These are phyloP conservation scores for Aspergillus conjunctus DNA, from an alignment of 495 filamentous ascomycete species.

Conservation along the genomic window DNA sequence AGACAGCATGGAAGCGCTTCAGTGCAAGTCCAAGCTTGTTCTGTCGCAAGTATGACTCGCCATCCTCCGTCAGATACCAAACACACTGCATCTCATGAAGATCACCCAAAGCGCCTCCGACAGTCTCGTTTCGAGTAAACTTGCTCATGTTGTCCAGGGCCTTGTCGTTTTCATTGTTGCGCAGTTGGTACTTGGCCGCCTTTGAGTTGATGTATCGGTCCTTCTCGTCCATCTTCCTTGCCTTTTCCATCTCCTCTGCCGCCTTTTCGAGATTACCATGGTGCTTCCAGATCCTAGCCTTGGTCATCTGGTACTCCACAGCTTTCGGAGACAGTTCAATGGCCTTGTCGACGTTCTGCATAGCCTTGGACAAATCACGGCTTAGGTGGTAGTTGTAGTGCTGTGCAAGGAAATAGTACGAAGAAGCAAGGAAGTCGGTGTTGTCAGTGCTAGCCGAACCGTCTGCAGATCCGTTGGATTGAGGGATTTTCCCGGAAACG, in stretches of 20 bases:
- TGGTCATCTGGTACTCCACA: constrained; percentile 93
- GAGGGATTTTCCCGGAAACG: constrained; percentile 46
- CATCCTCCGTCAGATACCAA: constrained; percentile 96
- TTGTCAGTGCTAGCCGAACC: constrained; percentile 52
- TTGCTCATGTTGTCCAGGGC: constrained; percentile 87
- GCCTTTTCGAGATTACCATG: constrained; percentile 78
- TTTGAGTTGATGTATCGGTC: constrained; percentile 99
- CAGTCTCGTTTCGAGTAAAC: constrained; percentile 89
- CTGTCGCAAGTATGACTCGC: constrained; percentile 83
- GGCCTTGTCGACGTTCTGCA: constrained; percentile 78
- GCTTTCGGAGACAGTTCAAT: constrained; percentile 74
- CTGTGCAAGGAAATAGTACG: constrained; percentile 90
- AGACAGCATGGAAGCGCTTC: constrained; percentile 84
- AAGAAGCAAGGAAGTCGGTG: constrained; percentile 67
- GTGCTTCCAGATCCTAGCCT: constrained; percentile 94
- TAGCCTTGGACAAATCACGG: constrained; percentile 78
- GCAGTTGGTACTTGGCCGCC: constrained; percentile 93
- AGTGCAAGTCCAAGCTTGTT: constrained; percentile 81
- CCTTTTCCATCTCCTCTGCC: constrained; percentile 84
- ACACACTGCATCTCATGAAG: constrained; percentile 98
- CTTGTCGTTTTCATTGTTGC: constrained; percentile 86
- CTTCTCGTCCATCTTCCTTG: constrained; percentile 77
- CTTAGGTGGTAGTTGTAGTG: constrained; percentile 94
- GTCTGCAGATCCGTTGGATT: constrained; percentile 51
- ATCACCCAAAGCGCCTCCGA: constrained; percentile 85